Conservation (phyloP, 2,329 filamentous ascomycete species). For the Atkinsonella texensis region DNA sequence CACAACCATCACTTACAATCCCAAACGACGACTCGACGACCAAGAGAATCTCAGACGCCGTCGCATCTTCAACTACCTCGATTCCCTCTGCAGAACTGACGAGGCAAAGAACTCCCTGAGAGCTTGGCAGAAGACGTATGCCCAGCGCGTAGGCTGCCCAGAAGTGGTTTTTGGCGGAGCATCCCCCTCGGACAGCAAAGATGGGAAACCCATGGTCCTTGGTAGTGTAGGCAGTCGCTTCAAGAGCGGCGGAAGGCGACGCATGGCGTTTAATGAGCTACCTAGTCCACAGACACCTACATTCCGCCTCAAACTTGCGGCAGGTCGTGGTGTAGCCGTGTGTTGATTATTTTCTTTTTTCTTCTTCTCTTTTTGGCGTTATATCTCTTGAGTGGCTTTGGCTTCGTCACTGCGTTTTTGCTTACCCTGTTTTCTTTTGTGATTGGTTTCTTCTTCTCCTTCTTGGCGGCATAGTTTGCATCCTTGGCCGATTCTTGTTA, state of each 20-base stretch:
- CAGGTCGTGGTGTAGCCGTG: background rate
- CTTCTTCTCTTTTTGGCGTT: background rate
- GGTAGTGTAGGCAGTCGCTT: constrained; percentile 2
- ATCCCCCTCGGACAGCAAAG: constrained; percentile 16
- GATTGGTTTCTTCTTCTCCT: background rate
- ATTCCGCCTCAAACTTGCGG: constrained; percentile 2
- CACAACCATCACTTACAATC: constrained; percentile 12
- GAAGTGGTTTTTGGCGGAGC: constrained; percentile 28
- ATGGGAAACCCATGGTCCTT: constrained; percentile 6
- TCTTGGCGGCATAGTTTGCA: background rate
- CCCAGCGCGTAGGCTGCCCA: constrained; percentile 25
- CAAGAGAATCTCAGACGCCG: constrained; percentile 31
- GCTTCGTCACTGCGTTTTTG: background rate
- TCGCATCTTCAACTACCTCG: constrained; percentile 35
- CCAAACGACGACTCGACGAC: constrained; percentile 11
- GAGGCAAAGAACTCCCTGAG: constrained; percentile 36
- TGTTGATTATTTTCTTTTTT: background rate
- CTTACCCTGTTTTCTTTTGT: background rate
- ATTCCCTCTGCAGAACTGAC: constrained; percentile 31
- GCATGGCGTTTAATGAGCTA: constrained; percentile 7
- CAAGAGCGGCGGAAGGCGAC: constrained; percentile 10
- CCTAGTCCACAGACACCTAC: constrained; percentile 6
- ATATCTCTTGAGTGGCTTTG: background rate
- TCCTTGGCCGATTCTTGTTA: background rate
- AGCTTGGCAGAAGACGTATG: constrained; percentile 38